phyloP scores from a whole-genome alignment of 306 rosid species.

The Ziziphus jujuba region DNA sequence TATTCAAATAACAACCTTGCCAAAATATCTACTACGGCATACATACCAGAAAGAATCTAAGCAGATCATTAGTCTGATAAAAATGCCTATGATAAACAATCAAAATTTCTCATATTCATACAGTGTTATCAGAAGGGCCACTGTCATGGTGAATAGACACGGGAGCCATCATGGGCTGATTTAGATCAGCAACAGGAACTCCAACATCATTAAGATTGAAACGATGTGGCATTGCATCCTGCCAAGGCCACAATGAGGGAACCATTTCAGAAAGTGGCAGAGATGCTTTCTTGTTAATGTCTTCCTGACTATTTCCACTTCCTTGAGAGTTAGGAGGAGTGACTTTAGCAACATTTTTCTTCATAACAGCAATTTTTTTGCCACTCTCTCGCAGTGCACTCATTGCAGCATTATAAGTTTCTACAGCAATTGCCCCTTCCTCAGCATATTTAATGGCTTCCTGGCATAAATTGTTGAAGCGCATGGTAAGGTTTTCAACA shows the following conservation, averaged over 20 bases:
- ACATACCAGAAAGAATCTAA: not conserved
- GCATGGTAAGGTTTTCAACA: slow-evolving; percentile 51
- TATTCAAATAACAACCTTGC: slow-evolving; percentile 6
- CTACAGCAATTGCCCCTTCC: slow-evolving; percentile 63
- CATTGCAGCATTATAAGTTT: slow-evolving; percentile 66
- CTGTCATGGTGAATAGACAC: slow-evolving; percentile 56
- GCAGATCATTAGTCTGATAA: not conserved
- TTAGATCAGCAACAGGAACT: slow-evolving; percentile 55
- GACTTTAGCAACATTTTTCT: slow-evolving; percentile 58
- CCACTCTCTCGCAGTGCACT: slow-evolving; percentile 54
- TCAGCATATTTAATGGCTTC: slow-evolving; percentile 77
- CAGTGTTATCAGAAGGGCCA: slow-evolving; percentile 51
- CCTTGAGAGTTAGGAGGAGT: slow-evolving; percentile 43
- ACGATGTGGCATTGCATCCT: slow-evolving; percentile 51
- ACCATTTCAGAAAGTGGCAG: slow-evolving; percentile 34
- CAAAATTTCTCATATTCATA: slow-evolving; percentile 31
- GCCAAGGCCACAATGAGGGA: slow-evolving; percentile 65
- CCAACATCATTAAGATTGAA: slow-evolving; percentile 59
- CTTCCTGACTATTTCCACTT: slow-evolving; percentile 55
- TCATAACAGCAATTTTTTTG: slow-evolving; percentile 45
- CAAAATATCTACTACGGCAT: slow-evolving; percentile 2
- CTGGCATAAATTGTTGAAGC: slow-evolving; percentile 67
- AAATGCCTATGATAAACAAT: not conserved
- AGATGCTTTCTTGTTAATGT: slow-evolving; percentile 45
- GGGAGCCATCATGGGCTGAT: slow-evolving; percentile 47